Evolutionary conservation across 2,329 filamentous ascomycete genomes (phyloP).

Genomic region (Cordyceps cateniannulata): DNA sequence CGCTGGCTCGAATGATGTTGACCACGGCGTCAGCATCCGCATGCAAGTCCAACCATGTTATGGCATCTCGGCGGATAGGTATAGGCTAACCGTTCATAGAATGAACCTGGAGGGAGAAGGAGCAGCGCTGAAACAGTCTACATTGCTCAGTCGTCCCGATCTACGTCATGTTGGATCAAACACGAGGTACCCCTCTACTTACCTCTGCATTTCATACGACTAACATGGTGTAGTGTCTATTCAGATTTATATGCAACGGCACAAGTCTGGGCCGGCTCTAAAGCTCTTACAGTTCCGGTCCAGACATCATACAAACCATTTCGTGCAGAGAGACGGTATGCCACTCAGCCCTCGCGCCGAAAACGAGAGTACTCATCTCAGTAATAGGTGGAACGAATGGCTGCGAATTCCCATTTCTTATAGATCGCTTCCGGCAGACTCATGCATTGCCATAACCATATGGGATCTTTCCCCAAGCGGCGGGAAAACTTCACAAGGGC

Average conservation of each 20-base stretch:
- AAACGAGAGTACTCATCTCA: not conserved
- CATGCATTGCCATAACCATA: constrained; percentile 83
- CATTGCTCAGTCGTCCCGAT: constrained; percentile 69
- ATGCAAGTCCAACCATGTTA: constrained; percentile 40
- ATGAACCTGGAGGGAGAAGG: constrained; percentile 43
- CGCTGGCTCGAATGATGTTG: constrained; percentile 77
- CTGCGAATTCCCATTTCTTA: constrained; percentile 80
- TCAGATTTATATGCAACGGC: constrained; percentile 91
- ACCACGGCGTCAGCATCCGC: constrained; percentile 63
- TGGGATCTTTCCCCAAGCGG: constrained; percentile 89
- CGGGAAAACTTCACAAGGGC: constrained; percentile 60
- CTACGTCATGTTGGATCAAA: constrained; percentile 85
- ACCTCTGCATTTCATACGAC: constrained; percentile 8
- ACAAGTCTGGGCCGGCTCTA: constrained; percentile 93
- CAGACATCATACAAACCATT: constrained; percentile 94
- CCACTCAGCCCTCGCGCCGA: not conserved
- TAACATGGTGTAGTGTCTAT: constrained; percentile 47
- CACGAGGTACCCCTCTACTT: constrained; percentile 47
- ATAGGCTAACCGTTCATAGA: constrained; percentile 23
- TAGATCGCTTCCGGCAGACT: constrained; percentile 71
- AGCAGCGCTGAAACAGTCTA: constrained; percentile 47
- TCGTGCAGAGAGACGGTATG: constrained; percentile 60
- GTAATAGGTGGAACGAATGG: constrained; percentile 86
- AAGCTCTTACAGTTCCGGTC: constrained; percentile 83
- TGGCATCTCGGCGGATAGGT: not conserved